A percentile compares a stretch with the other conserved stretches of the same genome.
phyloP scores from a whole-genome alignment of 768 basidiomycete species.

The Paxillus involutus region DNA sequence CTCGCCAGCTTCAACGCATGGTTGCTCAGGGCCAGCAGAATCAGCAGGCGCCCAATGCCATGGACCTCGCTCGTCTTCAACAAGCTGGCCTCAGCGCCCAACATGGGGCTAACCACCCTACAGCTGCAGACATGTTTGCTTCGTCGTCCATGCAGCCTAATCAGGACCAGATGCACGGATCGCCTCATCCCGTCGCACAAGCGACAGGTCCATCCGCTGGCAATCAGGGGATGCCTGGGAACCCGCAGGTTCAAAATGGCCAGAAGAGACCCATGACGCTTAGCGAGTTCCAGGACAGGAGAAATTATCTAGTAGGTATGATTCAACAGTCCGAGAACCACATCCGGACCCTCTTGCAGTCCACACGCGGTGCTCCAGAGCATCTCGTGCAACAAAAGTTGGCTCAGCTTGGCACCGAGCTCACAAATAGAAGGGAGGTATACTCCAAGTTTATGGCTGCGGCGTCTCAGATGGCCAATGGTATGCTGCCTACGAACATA shows the following conservation, averaged over 20 bases:
- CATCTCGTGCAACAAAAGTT: slow-evolving; percentile 15
- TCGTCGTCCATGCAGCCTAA: slow-evolving; percentile 41
- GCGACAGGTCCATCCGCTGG: slow-evolving; percentile 9
- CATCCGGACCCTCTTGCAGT: slow-evolving; percentile 6
- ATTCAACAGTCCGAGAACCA: slow-evolving; percentile 16
- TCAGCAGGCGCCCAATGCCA: slow-evolving; percentile 35
- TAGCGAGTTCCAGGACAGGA: slow-evolving; percentile 26
- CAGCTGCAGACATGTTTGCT: slow-evolving; percentile 47
- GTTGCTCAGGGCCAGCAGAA: slow-evolving; percentile 47
- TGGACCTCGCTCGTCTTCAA: slow-evolving; percentile 38
- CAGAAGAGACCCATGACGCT: slow-evolving; percentile 22
- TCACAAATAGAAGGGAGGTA: slow-evolving; percentile 38
- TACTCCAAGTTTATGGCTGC: slow-evolving; percentile 35
- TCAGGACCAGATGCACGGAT: slow-evolving; percentile 47
- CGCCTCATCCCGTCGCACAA: slow-evolving; percentile 40
- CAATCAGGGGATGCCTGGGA: slow-evolving; percentile 23
- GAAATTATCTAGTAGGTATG: slow-evolving; percentile 2
- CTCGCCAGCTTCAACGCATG: slow-evolving; percentile 45
- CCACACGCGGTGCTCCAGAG: slow-evolving; percentile 16
- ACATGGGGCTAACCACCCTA: slow-evolving; percentile 37
- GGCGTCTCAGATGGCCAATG: slow-evolving; percentile 21
- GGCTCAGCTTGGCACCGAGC: slow-evolving; percentile 17
- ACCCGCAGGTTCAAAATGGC: slow-evolving; percentile 18
- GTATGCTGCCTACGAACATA: slow-evolving; percentile 22
- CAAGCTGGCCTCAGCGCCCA: slow-evolving; percentile 32